These are phyloP conservation scores for Flueggea neowawraea DNA, from an alignment of 441 rosid genomes.

Conservation along the genomic window DNA sequence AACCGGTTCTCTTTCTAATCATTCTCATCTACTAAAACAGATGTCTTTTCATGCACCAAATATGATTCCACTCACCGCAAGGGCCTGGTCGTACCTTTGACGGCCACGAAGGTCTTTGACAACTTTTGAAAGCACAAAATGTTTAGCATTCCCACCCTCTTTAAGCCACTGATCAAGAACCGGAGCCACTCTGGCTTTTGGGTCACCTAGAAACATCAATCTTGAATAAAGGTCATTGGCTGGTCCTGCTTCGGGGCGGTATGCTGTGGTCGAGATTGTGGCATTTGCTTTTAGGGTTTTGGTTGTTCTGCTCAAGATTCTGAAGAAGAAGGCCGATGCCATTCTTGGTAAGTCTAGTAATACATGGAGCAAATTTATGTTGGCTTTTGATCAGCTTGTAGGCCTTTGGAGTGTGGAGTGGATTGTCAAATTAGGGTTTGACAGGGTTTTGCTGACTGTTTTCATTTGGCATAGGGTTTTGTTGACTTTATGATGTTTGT, in stretches of 20 bases:
- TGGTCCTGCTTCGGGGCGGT: background rate
- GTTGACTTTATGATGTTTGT: too few species aligned
- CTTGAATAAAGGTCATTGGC: constrained; percentile 28
- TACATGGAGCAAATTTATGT: too few species aligned
- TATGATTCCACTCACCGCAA: constrained; percentile 20
- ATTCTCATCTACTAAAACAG: too few species aligned
- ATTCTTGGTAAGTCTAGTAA: background rate
- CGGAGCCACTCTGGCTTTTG: constrained; percentile 27
- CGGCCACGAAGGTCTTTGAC: constrained; percentile 32
- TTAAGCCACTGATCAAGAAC: constrained; percentile 45
- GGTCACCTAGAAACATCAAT: constrained; percentile 41
- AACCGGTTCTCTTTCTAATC: too few species aligned
- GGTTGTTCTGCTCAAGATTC: constrained; percentile 12
- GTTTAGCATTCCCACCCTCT: constrained; percentile 23
- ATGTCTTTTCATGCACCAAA: too few species aligned
- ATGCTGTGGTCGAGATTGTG: constrained; percentile 4
- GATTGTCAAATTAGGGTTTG: too few species aligned
- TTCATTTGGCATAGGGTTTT: too few species aligned
- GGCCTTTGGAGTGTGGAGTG: too few species aligned
- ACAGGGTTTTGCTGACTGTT: too few species aligned
- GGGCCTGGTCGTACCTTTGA: constrained; percentile 38
- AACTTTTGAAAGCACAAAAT: constrained; percentile 20
- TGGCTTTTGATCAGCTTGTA: too few species aligned
- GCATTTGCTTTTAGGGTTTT: background rate
- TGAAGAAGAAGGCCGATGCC: constrained; percentile 11